These are phyloP conservation scores for Styphnolobium japonicum DNA, from an alignment of 306 rosid genomes.

Conservation along the genomic window DNA sequence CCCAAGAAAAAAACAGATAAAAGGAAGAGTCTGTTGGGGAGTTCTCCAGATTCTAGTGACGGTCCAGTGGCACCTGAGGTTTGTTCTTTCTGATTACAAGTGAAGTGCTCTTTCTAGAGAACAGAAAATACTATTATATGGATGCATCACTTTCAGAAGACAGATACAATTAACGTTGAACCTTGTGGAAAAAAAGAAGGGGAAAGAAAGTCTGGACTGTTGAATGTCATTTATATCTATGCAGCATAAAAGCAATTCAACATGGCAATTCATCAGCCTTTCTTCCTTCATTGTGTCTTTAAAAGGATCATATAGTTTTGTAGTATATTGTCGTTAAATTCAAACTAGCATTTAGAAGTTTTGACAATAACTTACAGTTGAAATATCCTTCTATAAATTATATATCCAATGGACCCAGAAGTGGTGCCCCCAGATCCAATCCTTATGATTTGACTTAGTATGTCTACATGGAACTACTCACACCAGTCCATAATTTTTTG, in stretches of 20 bases:
- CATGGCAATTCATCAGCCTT: background rate
- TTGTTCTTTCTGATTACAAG: slow-evolving; percentile 8
- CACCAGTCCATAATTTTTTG: background rate
- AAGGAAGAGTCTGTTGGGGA: slow-evolving; percentile 74
- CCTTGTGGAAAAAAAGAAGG: background rate
- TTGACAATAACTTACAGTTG: background rate
- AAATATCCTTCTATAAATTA: background rate
- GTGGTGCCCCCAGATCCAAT: background rate
- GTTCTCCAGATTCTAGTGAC: slow-evolving; percentile 52
- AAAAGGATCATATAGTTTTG: background rate
- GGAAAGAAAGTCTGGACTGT: background rate
- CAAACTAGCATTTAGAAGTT: background rate
- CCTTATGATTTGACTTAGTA: slow-evolving; percentile 1
- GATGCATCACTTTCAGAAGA: background rate
- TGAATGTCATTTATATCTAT: background rate
- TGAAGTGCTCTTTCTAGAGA: background rate
- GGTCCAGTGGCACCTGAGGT: slow-evolving; percentile 52
- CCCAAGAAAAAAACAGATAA: slow-evolving; percentile 79
- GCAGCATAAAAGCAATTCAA: background rate
- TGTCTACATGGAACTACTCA: background rate
- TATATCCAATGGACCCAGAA: background rate
- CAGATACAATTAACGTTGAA: background rate
- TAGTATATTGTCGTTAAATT: background rate
- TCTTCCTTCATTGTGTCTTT: background rate
- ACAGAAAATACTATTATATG: background rate